Evolutionary conservation across 257 asterid species (phyloP).

Genomic region (Nemophila menziesii): DNA sequence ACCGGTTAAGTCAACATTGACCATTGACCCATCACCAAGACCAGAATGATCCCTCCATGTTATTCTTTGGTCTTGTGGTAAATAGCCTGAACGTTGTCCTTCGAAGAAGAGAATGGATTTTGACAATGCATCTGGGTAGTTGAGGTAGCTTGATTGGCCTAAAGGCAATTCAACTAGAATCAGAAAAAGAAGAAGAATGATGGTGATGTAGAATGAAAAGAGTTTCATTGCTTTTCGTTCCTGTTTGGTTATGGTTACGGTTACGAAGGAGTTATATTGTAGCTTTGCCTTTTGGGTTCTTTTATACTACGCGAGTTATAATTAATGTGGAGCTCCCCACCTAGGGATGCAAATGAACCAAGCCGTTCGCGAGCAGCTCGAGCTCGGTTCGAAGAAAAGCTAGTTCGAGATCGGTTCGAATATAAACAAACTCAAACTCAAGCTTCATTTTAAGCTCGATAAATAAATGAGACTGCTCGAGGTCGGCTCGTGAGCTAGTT

Average conservation of each 20-base stretch:
- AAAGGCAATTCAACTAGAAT: background rate
- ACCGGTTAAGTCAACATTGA: slow-evolving; percentile 10
- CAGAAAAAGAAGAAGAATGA: background rate
- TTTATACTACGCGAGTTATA: background rate
- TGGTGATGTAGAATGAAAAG: background rate
- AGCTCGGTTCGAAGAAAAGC: no score
- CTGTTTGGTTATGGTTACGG: background rate
- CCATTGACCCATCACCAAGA: background rate
- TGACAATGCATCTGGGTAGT: slow-evolving; percentile 12
- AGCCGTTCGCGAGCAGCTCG: no score
- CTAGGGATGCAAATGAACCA: no score
- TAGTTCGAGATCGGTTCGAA: no score
- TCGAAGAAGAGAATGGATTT: slow-evolving; percentile 2
- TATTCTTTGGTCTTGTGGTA: slow-evolving; percentile 1
- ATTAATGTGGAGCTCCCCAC: background rate
- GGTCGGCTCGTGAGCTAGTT: no score
- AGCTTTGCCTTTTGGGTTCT: background rate
- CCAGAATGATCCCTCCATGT: slow-evolving; percentile 4
- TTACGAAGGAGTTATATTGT: background rate
- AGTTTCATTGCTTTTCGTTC: background rate
- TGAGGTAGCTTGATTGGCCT: background rate
- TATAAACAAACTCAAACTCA: no score
- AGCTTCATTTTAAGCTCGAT: no score
- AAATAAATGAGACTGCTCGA: no score
- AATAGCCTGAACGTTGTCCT: background rate